phyloP scores from a whole-genome alignment of 140 eudicot genomes.

The Oenanthe javanica region DNA sequence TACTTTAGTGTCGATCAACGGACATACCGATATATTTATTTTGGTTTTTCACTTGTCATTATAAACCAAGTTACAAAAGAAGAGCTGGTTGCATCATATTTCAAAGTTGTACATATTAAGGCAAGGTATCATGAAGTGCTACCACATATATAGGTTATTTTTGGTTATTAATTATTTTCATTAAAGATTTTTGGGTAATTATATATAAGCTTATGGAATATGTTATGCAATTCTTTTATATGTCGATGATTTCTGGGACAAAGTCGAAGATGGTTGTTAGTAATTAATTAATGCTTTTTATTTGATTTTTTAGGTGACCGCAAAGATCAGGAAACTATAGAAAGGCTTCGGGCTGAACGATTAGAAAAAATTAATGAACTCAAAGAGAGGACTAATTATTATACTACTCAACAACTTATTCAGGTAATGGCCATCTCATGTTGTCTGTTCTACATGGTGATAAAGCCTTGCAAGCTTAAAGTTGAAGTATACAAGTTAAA shows the following conservation, averaged over 20 bases:
- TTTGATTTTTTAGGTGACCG: constrained; percentile 55
- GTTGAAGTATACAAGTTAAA: not conserved
- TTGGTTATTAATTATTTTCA: not conserved
- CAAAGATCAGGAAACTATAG: constrained; percentile 75
- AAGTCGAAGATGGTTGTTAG: not conserved
- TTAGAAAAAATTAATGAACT: constrained; percentile 87
- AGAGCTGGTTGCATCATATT: not conserved
- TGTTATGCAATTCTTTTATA: not conserved
- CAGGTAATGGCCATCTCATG: constrained; percentile 45
- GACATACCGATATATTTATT: not conserved
- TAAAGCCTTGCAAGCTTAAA: not conserved
- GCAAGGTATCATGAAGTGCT: not conserved
- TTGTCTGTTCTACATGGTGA: not conserved
- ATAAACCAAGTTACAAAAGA: not conserved
- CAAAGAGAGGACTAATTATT: constrained; percentile 84
- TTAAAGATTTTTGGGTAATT: not conserved
- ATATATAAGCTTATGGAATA: not conserved
- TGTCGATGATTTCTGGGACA: not conserved
- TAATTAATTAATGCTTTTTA: not conserved
- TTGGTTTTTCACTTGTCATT: not conserved
- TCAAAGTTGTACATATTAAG: not conserved
- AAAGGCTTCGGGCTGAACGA: constrained; percentile 77
- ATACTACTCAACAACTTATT: constrained; percentile 90
- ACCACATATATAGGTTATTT: not conserved
- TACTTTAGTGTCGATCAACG: not conserved